Evolutionary conservation across 2,329 filamentous ascomycete species (phyloP), one percentile per base, ranked within the genome.

Genomic region (Aureobasidium namibiae): DNA sequence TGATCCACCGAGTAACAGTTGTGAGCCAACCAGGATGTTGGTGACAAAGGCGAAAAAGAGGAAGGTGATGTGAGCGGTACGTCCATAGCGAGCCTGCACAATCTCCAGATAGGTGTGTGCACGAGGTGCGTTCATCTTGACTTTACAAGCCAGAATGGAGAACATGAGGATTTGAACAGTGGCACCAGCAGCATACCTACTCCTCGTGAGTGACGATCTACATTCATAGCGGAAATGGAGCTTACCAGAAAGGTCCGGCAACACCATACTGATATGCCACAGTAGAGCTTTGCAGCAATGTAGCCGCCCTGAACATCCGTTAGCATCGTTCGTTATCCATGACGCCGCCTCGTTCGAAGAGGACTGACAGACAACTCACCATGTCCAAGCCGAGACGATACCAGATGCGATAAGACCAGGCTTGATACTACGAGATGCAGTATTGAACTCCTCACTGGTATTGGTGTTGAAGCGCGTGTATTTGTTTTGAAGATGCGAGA

Each of bases 361-460:
- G 16, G 10, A 2, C 9, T 26, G 23, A 18, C 1, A 18, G 14
- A 39, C 5, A 10, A 7, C n/a, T 18, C 18, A 6, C 18, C 90
- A 95, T 0, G 90, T 95, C 90, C 90, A 95, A 4, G 88, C 91
- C 16, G 87, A 91, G 3, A 95, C 89, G 23, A 95, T 90, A 21
- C 90, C 90, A 4, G 88, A 88, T 10, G 88, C 89, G 1, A 95
- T 89, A 10, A 95, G 79, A 29, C 90, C 90, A 3, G 89, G 90
- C 70, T 95, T 95, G 64, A 95, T 88, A 1, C 88, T 90, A 62
- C 90, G 81, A 26, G 89, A 89, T 42, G 90, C 90, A 0, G 90
- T 95, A 64, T 83, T 90, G 78, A 95, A 95, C 85, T 92, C 92
- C 74, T 95, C 90, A 0, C 87, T 91, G 0, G 90, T 95, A 71